Base-by-base conservation (phyloP, 2,329 filamentous ascomycete genomes). In the Talaromyces piceae region DNA sequence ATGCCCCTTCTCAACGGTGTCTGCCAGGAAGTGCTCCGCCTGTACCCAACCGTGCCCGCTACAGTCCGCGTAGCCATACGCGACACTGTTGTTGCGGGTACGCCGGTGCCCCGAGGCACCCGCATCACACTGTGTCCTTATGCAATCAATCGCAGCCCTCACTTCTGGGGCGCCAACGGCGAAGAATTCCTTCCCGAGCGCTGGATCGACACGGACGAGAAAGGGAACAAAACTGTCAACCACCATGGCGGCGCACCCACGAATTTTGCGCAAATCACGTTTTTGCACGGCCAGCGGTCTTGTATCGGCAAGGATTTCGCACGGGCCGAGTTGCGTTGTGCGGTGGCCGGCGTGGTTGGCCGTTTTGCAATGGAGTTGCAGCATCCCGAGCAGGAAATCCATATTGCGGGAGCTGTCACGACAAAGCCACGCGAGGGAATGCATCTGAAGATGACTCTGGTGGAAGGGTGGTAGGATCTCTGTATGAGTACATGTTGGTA, bases 1-100 rank as follows among this genome's bases (percentile, higher is more conserved):
- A 78, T 91, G 64, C 83, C 85, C 3, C 90, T 90, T 62, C 80
- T 91, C 41, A 83, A 88, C 63, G 88, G 87, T 25, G 82, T 94
- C 9, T 83, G 85, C 64, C 83, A 80, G 62, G 89, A 95, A 69
- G 79, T 84, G 7, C 77, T 93, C 13, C 69, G 70, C 9, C 60
- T 72, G 2, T 69, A 68, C 52, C 69, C 69, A 4, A 67, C 70
- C 0, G 70, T 72, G 2, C 70, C 69, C 0, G 59, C 58, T 7
- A 73, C 71, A 3, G 57, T 67, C 49, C 71, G 71, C 11, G 64
- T 70, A 57, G 59, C 70, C 13, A 58, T 72, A 18, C 63, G 65
- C 31, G 67, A 72, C 55, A 72, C 67, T 1, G 81, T 74, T 0
- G 80, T 95, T 47, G 74, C 78, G 9, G 82, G 81, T 22, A 76